A percentile compares a stretch with the other conserved stretches of the same genome.
These are phyloP conservation scores for Crithidia expoeki DNA, from an alignment of 208 protist genomes.

Conservation along the genomic window DNA sequence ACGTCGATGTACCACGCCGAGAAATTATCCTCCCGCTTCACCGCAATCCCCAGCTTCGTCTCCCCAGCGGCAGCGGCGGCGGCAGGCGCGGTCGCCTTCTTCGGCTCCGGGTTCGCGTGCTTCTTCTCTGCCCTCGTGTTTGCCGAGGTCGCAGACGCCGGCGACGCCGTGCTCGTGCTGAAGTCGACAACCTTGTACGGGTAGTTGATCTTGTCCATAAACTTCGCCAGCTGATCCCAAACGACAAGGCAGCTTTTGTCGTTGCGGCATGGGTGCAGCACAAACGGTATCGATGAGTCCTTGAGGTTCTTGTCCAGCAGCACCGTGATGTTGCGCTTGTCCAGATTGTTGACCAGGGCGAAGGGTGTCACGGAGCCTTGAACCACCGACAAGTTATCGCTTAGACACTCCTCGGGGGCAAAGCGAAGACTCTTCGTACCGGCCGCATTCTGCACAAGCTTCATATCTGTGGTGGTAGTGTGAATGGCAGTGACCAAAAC, in stretches of 20 bases:
- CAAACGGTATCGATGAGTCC: slow-evolving; percentile 45
- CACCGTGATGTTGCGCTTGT: slow-evolving; percentile 69
- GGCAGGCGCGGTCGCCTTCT: slow-evolving; percentile 30
- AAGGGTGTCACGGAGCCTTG: slow-evolving; percentile 85
- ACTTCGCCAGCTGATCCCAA: slow-evolving; percentile 60
- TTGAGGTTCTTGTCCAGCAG: slow-evolving; percentile 73
- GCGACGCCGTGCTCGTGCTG: slow-evolving; percentile 20
- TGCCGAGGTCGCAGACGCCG: slow-evolving; percentile 24
- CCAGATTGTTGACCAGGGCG: slow-evolving; percentile 79
- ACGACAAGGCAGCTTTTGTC: slow-evolving; percentile 76
- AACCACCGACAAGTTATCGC: slow-evolving; percentile 71
- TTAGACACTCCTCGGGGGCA: slow-evolving; percentile 67
- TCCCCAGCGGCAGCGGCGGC: slow-evolving; percentile 33
- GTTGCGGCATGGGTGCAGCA: slow-evolving; percentile 86
- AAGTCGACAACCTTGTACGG: slow-evolving; percentile 78
- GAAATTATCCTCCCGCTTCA: slow-evolving; percentile 93
- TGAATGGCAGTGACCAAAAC: slow-evolving; percentile 78
- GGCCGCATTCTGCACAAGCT: slow-evolving; percentile 68
- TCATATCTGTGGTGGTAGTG: slow-evolving; percentile 77
- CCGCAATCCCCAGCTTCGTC: slow-evolving; percentile 90
- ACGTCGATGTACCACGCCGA: slow-evolving; percentile 97
- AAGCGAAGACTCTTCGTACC: slow-evolving; percentile 83
- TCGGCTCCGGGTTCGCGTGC: slow-evolving; percentile 25
- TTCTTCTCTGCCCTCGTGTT: slow-evolving; percentile 35
- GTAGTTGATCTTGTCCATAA: slow-evolving; percentile 70